Conservation (phyloP, 208 protist genomes). For the Acanthamoeba quina region DNA sequence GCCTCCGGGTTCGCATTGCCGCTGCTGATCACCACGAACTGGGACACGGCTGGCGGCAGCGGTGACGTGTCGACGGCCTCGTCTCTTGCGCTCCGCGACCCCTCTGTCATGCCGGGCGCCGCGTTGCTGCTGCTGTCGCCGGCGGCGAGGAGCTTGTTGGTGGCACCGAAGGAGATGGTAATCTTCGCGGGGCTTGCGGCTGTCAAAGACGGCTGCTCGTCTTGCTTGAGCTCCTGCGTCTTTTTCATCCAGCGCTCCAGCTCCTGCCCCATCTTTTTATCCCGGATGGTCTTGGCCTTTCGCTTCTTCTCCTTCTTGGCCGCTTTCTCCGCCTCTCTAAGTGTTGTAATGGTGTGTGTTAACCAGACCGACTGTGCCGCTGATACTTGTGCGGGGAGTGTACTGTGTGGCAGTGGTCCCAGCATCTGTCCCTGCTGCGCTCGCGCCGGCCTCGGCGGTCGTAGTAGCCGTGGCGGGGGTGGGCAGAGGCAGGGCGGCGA, state of each 20-base stretch:
- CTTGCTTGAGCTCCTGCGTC: conserved; percentile 60
- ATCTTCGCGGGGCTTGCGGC: background rate
- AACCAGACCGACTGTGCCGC: too few relatives aligned
- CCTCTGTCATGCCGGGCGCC: background rate
- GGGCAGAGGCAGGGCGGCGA: background rate
- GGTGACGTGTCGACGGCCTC: background rate
- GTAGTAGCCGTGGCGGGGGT: background rate
- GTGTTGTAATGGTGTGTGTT: background rate
- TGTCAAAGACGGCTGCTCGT: background rate
- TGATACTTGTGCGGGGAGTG: background rate
- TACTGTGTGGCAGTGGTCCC: background rate
- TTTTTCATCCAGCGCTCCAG: conserved; percentile 69
- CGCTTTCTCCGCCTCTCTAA: background rate
- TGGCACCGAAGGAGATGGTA: conserved; percentile 26
- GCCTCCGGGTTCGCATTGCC: background rate
- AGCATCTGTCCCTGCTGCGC: background rate
- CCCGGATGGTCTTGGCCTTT: background rate
- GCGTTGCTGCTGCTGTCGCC: background rate
- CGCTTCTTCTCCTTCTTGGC: conserved; percentile 50
- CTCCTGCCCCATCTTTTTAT: conserved; percentile 62
- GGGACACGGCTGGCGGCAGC: background rate
- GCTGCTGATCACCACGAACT: background rate
- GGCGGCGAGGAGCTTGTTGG: background rate
- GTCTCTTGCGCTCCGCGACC: background rate
- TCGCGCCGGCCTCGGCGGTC: background rate